A percentile compares a stretch with the other conserved stretches of the same genome.
Evolutionary conservation across 352 stramenopile species (phyloP).

Genomic region (Globisporangium uncinulatum): DNA sequence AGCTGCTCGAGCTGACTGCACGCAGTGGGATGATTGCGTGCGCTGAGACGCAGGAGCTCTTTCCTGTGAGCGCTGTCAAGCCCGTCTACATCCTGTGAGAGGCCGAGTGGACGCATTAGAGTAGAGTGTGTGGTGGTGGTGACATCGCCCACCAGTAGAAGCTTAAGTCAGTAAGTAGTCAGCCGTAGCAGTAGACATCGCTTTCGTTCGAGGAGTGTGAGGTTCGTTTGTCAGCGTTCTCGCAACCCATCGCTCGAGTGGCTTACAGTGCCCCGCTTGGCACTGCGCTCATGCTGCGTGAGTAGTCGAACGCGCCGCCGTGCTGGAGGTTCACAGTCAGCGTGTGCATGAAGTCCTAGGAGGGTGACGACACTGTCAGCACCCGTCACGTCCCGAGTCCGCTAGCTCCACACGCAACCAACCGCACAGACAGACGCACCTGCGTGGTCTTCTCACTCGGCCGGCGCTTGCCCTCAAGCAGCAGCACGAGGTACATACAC

Average conservation of each 20-base stretch:
- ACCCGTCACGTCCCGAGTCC: not conserved
- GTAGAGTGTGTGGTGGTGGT: not conserved
- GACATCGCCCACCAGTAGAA: not conserved
- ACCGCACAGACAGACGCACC: slow-evolving; percentile 21
- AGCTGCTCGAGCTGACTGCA: slow-evolving; percentile 30
- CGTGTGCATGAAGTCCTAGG: slow-evolving; percentile 80
- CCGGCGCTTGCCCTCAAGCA: slow-evolving; percentile 65
- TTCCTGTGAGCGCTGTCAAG: slow-evolving; percentile 50
- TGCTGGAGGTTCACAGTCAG: slow-evolving; percentile 73
- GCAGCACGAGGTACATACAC: slow-evolving; percentile 64
- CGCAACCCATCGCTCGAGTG: not conserved
- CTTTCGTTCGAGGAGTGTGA: not conserved
- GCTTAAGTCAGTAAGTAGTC: not conserved
- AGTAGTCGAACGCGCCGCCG: slow-evolving; percentile 46
- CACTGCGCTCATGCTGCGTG: slow-evolving; percentile 14
- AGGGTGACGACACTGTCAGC: too few relatives aligned
- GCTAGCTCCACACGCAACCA: not conserved
- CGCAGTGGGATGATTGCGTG: slow-evolving; percentile 59
- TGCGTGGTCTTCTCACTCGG: slow-evolving; percentile 64
- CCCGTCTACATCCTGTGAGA: slow-evolving; percentile 71
- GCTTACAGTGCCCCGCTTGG: slow-evolving; percentile 2
- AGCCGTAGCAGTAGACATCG: not conserved
- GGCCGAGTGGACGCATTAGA: not conserved
- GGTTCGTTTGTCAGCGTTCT: not conserved
- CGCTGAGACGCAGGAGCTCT: slow-evolving; percentile 66